Evolutionary conservation across 495 filamentous ascomycete species (phyloP).

Genomic region (Tuber brumale): DNA sequence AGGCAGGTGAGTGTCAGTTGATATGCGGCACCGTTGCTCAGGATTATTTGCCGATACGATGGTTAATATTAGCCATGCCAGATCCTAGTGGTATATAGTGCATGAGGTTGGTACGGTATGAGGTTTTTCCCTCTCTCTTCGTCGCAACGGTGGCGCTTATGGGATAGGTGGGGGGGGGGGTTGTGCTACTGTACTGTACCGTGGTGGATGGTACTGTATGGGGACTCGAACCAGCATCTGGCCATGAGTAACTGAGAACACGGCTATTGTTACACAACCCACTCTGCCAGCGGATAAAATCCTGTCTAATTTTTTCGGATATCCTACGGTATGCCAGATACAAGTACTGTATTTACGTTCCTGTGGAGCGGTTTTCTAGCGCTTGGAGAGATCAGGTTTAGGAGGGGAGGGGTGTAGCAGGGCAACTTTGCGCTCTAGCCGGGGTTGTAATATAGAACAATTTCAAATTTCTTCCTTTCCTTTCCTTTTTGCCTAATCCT

Average conservation of each 20-base stretch:
- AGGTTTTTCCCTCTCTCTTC: too few species aligned
- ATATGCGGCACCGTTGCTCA: not conserved
- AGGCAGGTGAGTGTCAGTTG: not conserved
- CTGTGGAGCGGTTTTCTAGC: not conserved
- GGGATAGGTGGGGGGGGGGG: not conserved
- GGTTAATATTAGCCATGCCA: not conserved
- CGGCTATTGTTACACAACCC: too few species aligned
- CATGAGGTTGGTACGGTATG: too few species aligned
- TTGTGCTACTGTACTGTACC: not conserved
- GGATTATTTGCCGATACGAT: not conserved
- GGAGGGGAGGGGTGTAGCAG: too few species aligned
- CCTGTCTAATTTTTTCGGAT: too few species aligned
- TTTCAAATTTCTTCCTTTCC: too few species aligned
- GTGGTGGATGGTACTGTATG: not conserved
- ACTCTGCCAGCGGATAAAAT: too few species aligned
- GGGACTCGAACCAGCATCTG: too few species aligned
- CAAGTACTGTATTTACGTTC: too few species aligned
- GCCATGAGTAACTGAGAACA: too few species aligned
- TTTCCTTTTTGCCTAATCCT: too few species aligned
- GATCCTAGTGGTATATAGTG: not conserved
- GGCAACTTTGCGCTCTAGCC: not conserved
- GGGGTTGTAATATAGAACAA: not conserved
- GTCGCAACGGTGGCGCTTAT: not conserved
- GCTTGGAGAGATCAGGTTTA: not conserved
- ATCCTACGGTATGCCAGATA: too few species aligned